A percentile compares a stretch with the other conserved stretches of the same genome.
Evolutionary conservation across 495 filamentous ascomycete species (phyloP).

Genomic region (Pyronema omphalodes): DNA sequence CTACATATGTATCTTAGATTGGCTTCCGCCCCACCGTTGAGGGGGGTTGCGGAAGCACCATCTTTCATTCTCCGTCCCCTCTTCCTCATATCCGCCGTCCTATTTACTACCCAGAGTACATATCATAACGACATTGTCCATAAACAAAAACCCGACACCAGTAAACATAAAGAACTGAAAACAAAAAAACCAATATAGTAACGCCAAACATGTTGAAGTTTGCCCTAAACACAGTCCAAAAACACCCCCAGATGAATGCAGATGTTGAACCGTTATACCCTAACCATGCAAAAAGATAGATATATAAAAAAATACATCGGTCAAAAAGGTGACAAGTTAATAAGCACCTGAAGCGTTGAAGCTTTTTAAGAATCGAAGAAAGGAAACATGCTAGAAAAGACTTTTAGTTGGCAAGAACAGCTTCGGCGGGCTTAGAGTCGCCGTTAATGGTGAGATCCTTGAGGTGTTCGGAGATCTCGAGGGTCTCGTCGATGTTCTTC

Average conservation of each 20-base stretch:
- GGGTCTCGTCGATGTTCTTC: slow-evolving; percentile 39
- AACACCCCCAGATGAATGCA: neutral
- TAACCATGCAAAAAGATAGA: slow-evolving; percentile 12
- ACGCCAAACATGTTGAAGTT: slow-evolving; percentile 31
- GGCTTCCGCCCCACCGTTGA: too few relatives aligned
- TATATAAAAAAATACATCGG: slow-evolving; percentile 1
- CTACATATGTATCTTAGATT: too few relatives aligned
- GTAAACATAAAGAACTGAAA: slow-evolving; percentile 7
- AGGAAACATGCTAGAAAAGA: neutral
- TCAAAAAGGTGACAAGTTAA: neutral
- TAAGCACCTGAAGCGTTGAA: neutral
- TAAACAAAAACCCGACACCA: too few relatives aligned
- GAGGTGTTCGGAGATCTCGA: slow-evolving; percentile 12
- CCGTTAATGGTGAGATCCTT: slow-evolving; percentile 8
- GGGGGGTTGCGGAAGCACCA: too few relatives aligned
- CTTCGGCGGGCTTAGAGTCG: slow-evolving; percentile 2
- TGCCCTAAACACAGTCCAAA: slow-evolving; percentile 9
- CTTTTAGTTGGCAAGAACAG: neutral
- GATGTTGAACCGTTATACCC: slow-evolving; percentile 1
- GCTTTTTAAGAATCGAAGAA: neutral
- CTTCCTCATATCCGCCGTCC: too few relatives aligned
- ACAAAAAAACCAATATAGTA: neutral
- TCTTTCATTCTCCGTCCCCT: too few relatives aligned
- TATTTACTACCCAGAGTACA: too few relatives aligned
- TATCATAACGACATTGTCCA: too few relatives aligned